Evolutionary conservation across 495 filamentous ascomycete species (phyloP), one percentile per base, ranked within the genome.

Genomic region (Penicillium angulare): DNA sequence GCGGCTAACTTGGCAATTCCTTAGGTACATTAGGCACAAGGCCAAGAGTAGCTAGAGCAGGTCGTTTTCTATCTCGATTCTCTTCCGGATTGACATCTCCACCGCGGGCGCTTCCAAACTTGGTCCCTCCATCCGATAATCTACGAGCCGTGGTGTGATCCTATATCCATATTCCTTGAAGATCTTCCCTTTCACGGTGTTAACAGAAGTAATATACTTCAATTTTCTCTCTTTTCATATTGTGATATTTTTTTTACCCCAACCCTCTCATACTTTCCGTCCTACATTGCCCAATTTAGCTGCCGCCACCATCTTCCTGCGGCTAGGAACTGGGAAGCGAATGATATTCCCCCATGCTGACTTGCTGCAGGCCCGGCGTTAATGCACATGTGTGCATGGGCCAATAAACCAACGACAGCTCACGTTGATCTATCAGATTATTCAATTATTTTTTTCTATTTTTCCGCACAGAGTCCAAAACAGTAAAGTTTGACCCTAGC

Each of bases 371-470:
- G 31, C 52, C 56, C 56, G 51, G 52, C 45, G 43, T 53, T 53
- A 47, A 52, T n/a, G n/a, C n/a, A n/a, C n/a, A n/a, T n/a, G n/a
- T n/a, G 57, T 24, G 61, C 63, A 68, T 53, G 54, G 61, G 41
- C 63, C 52, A 52, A 32, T 17, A 31, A 41, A 45, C 55, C 52
- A 60, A 57, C 61, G 60, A 71, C 51, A 60, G 55, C 64, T 67
- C 66, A 60, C 52, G 59, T 54, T 64, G 68, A 71, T 63, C 59
- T 56, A 66, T 71, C 66, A 56, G n/a, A n/a, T n/a, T n/a, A n/a
- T n/a, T n/a, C n/a, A n/a, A n/a, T n/a, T 55, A 57, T 61, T 50
- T 43, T 49, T 52, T 36, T 50, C 31, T 42, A 48, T 35, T 31
- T 50, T 52, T 49, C n/a, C n/a, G n/a, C n/a, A n/a, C n/a, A n/a